Evolutionary conservation across 176 grass and related monocot species (phyloP).

Genomic region (Hyparrhenia diplandra): DNA sequence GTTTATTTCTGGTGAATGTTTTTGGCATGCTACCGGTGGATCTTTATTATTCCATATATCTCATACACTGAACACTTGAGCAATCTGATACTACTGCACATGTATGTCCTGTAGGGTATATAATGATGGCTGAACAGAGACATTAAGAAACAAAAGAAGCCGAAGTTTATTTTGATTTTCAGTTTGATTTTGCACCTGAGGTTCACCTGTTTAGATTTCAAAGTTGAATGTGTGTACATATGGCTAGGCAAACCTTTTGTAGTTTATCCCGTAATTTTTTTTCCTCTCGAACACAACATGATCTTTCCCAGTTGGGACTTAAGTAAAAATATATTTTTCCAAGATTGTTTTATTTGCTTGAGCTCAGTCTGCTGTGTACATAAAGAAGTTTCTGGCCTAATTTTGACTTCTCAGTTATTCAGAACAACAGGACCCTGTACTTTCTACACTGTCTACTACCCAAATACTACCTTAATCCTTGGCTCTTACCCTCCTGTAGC

Average conservation of each 20-base stretch:
- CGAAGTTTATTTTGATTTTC: background rate
- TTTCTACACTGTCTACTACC: background rate
- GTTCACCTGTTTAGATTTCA: background rate
- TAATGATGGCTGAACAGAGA: background rate
- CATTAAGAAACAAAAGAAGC: background rate
- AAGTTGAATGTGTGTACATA: background rate
- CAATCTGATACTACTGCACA: background rate
- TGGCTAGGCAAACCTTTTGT: background rate
- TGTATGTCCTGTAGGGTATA: background rate
- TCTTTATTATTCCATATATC: background rate
- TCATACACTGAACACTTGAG: background rate
- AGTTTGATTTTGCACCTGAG: background rate
- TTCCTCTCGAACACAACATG: too few relatives aligned
- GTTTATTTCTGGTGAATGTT: background rate
- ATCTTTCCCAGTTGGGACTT: background rate
- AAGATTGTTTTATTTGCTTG: background rate
- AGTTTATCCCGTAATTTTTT: background rate
- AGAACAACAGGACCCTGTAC: background rate
- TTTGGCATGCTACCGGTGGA: background rate
- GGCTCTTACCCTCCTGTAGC: background rate
- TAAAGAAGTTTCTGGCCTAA: background rate
- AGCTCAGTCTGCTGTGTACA: background rate
- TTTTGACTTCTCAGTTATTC: background rate
- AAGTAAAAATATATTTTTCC: background rate
- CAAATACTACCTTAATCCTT: background rate